These are phyloP conservation scores for Anisodus acutangulus DNA, from an alignment of 257 asterid genomes.

Conservation along the genomic window DNA sequence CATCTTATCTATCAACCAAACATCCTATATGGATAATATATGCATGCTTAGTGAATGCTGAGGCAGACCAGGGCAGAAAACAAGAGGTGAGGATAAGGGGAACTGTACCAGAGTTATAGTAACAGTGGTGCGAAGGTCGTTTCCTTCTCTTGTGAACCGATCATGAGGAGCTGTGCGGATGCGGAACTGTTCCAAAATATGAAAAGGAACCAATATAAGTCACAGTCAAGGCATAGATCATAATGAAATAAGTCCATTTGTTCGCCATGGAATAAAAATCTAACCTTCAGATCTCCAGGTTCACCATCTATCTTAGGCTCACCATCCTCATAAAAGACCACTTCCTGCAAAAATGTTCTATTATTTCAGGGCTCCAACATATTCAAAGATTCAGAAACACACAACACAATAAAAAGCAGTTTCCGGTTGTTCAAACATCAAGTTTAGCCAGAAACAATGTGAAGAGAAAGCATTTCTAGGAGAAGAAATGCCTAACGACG, in stretches of 20 bases:
- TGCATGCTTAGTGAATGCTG: not conserved
- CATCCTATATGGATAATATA: not conserved
- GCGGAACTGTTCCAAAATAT: constrained; percentile 64
- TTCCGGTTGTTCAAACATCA: constrained; percentile 2
- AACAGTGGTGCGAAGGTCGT: constrained; percentile 78
- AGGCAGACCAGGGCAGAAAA: constrained; percentile 13
- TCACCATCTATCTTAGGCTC: constrained; percentile 96
- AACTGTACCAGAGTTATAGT: constrained; percentile 74
- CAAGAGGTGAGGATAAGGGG: constrained; percentile 11
- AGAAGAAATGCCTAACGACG: not conserved
- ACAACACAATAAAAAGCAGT: constrained; percentile 5
- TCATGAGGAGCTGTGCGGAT: constrained; percentile 91
- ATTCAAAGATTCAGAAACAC: not conserved
- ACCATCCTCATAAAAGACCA: constrained; percentile 91
- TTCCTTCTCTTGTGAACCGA: constrained; percentile 83
- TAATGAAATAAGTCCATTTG: not conserved
- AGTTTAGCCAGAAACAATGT: not conserved
- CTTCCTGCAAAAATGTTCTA: constrained; percentile 63
- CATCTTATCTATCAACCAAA: not conserved
- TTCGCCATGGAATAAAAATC: constrained; percentile 33
- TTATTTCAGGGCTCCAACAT: constrained; percentile 11
- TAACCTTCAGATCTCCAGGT: constrained; percentile 94
- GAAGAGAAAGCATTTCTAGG: not conserved
- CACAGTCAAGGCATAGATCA: constrained; percentile 8
- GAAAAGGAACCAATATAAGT: constrained; percentile 25